Base-by-base conservation (phyloP, 2,329 filamentous ascomycete genomes). In the Huntiella omanensis region DNA sequence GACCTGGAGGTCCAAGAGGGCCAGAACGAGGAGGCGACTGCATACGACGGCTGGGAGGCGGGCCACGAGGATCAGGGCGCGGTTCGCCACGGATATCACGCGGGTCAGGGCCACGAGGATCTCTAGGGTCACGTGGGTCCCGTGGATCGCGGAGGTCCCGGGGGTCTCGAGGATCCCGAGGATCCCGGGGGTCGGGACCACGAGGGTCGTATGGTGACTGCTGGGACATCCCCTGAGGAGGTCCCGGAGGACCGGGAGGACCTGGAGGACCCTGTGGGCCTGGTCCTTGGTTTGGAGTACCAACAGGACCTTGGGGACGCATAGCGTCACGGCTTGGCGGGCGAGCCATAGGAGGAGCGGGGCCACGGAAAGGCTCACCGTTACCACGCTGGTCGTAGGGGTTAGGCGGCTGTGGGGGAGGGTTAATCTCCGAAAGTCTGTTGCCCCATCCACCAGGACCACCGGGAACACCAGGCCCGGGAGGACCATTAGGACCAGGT, bases 351-450 rank as follows among this genome's bases (percentile, higher is more conserved):
- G 77, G 76, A 17, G 73, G 71, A 44, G 76, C 77, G 16, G 74
- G 78, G 36, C 74, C 77, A 40, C 83, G 75, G 58, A 80, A 74
- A 40, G 69, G 69, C 55, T 92, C 83, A 50, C 77, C 54, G 19
- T 58, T 54, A 34, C 43, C 17, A 12, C 68, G 77, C 55, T 80
- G 77, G 51, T 94, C 87, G 58, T 85, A 92, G 1, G 82, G 83
- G 55, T 91, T 88, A 19, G 80, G 69, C 35, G 80, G 79, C 59
- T 85, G 81, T 40, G 81, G 80, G 38, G 80, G 71, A 41, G 72
- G 72, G 54, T 80, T 87, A 51, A 94, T 77, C 52, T 91, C 85
- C 50, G 82, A 83, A 51, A 92, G 71, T 49, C 83, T 72, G 45
- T 68, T 65, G 62, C 72, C 76, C 54, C 69, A 69, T 53, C 69